Evolutionary conservation across 441 rosid genomes (phyloP).

Genomic region (Hura crepitans): DNA sequence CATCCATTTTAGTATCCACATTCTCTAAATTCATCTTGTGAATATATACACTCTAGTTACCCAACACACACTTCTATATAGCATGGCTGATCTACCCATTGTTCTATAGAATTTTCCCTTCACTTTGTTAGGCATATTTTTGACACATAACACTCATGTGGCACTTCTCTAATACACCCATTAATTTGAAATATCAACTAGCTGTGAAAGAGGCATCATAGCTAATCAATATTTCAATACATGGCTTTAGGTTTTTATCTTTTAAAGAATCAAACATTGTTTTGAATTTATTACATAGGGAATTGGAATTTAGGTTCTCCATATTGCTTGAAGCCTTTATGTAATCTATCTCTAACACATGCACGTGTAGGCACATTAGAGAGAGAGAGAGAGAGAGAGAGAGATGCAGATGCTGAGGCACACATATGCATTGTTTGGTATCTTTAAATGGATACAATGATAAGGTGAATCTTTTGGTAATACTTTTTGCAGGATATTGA

Average conservation of each 20-base stretch:
- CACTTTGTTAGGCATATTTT: no score
- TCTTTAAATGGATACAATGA: background rate
- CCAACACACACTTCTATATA: no score
- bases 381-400: background rate
- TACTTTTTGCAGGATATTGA: conserved; percentile 71
- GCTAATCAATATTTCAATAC: background rate
- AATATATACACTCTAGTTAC: no score
- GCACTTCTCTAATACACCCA: no score
- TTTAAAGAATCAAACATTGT: background rate
- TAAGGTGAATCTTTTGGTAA: background rate
- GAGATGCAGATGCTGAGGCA: no score
- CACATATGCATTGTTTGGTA: background rate
- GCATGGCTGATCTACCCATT: no score
- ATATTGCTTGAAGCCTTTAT: background rate
- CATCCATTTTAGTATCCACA: no score
- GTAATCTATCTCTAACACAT: background rate
- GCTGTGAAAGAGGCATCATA: background rate
- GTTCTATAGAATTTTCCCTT: no score
- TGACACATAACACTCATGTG: no score
- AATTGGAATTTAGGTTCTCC: background rate
- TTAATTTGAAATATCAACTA: no score
- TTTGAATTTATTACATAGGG: background rate
- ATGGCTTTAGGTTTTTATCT: background rate
- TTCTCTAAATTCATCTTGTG: no score
- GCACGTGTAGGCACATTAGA: no score